Base-by-base conservation (phyloP, 352 stramenopile genomes). In the Phytophthora pseudosyringae region DNA sequence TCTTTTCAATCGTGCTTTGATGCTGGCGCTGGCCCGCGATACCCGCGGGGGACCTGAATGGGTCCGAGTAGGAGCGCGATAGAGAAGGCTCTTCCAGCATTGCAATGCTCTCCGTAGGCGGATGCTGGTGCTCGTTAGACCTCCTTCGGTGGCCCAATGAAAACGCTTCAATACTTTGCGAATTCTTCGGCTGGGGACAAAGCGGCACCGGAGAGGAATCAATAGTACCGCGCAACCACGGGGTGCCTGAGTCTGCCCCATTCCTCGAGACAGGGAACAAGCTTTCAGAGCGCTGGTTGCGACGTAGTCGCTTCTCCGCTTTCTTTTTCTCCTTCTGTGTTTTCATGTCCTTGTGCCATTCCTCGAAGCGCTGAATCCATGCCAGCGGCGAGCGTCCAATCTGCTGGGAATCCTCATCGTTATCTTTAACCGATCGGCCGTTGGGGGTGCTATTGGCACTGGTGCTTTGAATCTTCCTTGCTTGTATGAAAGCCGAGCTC, bases 261-360 rank as follows among this genome's bases (percentile, higher is more conserved):
- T 65, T 67, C 33, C 45, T 70, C n/a, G 39, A 43, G 15, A 16
- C 52, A 16, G 33, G 44, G 3, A 72, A 59, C 25, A 70, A 51
- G 16, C 69, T 82, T 53, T 80, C 69, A 4, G 64, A 67, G 32
- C 71, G 76, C 40, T 81, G 78, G 13, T 73, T 71, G 5, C 73
- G 72, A 47, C 86, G 86, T 43, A 77, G 58, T 45, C 79, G 78
- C 59, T 92, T 93, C 54, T 92, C 83, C 1, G 79, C 81, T 49
- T 89, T 90, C 51, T 85, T 91, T 61, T 80, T 89, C 43, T 93
- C 84, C 29, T 93, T 94, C 57, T 92, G 82, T 1, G 65, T 76
- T 64, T 91, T 92, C 33, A 88, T 71, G 45, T 90, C 83, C 48
- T 91, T 90, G 57, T 92, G 83, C 86, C 86, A 94, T 45, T 86